Base-by-base conservation (phyloP, 305 asterid species). In the Solanum hybrid region DNA sequence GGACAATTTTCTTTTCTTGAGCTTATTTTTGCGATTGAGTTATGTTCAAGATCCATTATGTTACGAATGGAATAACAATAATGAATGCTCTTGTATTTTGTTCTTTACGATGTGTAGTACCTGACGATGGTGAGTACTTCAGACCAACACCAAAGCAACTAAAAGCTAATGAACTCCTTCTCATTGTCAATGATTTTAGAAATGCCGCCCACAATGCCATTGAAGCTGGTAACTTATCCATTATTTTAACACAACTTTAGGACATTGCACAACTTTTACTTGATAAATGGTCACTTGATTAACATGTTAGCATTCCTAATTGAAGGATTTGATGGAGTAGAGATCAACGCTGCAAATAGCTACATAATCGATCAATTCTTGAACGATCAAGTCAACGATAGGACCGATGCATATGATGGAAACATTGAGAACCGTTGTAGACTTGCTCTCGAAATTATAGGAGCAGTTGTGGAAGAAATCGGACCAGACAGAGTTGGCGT, bases 281-380 rank as follows among this genome's bases (percentile, higher is more conserved):
- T 82, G 38, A 45, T 82, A 45, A 29, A 82, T 45, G 38, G 29
- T 42, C 38, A 45, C 72, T 45, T 82, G 51, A 32, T 42, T 45
- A 82, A 82, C 40, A 42, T 82, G 71, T 81, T 13, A 1, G 2
- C 32, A 5, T 45, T 45, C 73, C 72, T 45, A 7, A 81, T 40
- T 31, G n/a, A 82, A 93, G 95, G 95, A 81, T 94, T 94, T 60
- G 95, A 94, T 51, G 96, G 96, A n/a, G 94, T 94, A 0, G 94
- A 94, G 91, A 90, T 94, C 78, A 95, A 93, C 19, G 94, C 93
- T 5, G 95, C 93, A 27, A 89, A 90, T 7, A 95, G 94, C 73
- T 94, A 91, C 93, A 31, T 94, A 24, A 88, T 94, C 17, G 94
- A 94, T 88, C 86, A 90, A 88, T 93, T 94, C 73, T 36, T 94